Conservation (phyloP, 1,139 yeast species). For the Debaryomyces sp. region DNA sequence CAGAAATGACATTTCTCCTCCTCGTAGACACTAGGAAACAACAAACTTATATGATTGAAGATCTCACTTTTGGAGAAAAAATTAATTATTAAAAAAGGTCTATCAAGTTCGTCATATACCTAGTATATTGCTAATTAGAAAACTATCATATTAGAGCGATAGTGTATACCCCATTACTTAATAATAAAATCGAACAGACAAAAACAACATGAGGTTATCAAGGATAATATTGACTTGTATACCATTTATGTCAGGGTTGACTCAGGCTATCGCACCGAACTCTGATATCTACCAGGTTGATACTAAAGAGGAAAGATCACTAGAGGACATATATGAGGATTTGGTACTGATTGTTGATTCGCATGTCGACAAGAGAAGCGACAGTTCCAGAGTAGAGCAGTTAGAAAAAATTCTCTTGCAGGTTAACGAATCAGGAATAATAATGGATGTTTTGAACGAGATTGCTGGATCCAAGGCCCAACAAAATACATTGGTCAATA, state of each 20-base stretch:
- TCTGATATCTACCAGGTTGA: conserved; percentile 1
- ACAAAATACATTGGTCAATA: conserved; percentile 27
- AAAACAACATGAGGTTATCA: neutral
- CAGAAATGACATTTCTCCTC: conserved; percentile 3
- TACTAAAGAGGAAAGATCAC: neutral
- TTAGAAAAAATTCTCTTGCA: conserved; percentile 25
- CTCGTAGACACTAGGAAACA: neutral
- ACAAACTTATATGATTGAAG: neutral
- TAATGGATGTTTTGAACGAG: conserved; percentile 31
- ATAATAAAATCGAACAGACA: neutral
- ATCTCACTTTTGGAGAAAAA: neutral
- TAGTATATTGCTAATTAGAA: neutral
- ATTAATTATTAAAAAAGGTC: neutral
- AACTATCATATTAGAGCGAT: neutral
- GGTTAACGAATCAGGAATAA: conserved; percentile 32
- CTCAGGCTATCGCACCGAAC: neutral
- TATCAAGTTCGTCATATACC: neutral
- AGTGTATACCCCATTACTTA: neutral
- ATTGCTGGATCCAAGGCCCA: conserved; percentile 27
- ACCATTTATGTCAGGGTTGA: neutral
- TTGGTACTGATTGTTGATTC: neutral
- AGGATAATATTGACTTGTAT: conserved; percentile 2
- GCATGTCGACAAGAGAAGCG: conserved; percentile 4
- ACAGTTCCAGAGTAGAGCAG: conserved; percentile 14
- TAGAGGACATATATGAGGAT: conserved; percentile 1